These are phyloP conservation scores for Rutstroemia sydowiana DNA, from an alignment of 2,329 filamentous ascomycete genomes.

Conservation along the genomic window DNA sequence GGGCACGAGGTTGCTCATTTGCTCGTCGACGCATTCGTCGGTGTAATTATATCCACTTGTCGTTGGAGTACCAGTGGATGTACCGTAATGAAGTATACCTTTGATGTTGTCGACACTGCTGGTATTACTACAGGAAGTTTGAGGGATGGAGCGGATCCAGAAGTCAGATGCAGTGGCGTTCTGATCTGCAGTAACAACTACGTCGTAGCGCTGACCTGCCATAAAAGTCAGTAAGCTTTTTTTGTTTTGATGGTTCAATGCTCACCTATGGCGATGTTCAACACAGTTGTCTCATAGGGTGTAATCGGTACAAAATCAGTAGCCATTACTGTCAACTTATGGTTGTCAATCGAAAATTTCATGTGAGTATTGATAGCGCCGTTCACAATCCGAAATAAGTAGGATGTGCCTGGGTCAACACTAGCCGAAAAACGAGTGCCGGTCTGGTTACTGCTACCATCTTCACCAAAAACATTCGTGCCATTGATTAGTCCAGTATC, in stretches of 20 bases:
- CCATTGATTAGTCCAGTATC: slow-evolving; percentile 26
- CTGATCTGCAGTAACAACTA: slow-evolving; percentile 43
- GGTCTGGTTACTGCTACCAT: slow-evolving; percentile 7
- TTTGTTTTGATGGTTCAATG: too few species aligned
- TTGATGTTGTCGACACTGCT: slow-evolving; percentile 43
- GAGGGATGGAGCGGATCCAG: slow-evolving; percentile 50
- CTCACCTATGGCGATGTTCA: too few species aligned
- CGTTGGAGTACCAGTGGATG: slow-evolving; percentile 31
- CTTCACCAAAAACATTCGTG: slow-evolving; percentile 11
- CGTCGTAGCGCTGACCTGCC: slow-evolving; percentile 40
- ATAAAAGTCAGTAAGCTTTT: too few species aligned
- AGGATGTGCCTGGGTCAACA: too few species aligned
- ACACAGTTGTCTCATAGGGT: slow-evolving; percentile 41
- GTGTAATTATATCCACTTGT: slow-evolving; percentile 21
- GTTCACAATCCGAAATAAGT: too few species aligned
- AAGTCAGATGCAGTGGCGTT: slow-evolving; percentile 43
- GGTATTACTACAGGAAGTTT: slow-evolving; percentile 50
- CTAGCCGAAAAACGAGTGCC: slow-evolving; percentile 15
- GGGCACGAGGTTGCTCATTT: slow-evolving; percentile 23
- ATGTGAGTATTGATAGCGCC: too few species aligned
- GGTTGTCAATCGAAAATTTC: slow-evolving; percentile 45
- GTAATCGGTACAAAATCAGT: slow-evolving; percentile 48
- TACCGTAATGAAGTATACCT: slow-evolving; percentile 42
- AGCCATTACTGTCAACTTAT: slow-evolving; percentile 48
- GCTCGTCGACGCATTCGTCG: slow-evolving; percentile 27